Base-by-base conservation (phyloP, 75 land plant genomes). In the Cryptomeria japonica region DNA sequence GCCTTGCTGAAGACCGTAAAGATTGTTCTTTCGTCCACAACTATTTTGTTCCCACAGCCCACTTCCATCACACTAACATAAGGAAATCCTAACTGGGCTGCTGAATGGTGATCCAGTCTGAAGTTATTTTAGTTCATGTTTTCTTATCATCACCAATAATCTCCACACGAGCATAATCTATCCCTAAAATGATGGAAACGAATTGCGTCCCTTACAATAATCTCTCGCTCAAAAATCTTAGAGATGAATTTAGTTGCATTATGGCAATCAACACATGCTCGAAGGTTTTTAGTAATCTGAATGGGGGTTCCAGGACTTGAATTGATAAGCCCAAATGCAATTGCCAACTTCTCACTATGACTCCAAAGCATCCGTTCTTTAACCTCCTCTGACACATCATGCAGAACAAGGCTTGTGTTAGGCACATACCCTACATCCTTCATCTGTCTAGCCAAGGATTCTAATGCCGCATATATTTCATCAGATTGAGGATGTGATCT, bases 261-360 rank as follows among this genome's bases (percentile, higher is more conserved):
- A 28, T 87, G 87, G 44, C 87, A 87, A 31, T 87, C 87, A 70
- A 38, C 37, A 77, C 87, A 87, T 39, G 49, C 49, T 73, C 87
- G 22, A 70, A 87, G 84, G 47, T 84, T 87, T 39, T 87, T 87
- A 1, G 42, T 87, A 9, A 87, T 36, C n/a, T 86, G 39, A 39
- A 87, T 87, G 34, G 87, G 70, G 19, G 39, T 87, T 9, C 87
- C 87, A 19, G 38, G 86, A 56, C 72, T 34, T 25, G 76, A 37
- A 56, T 56, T 85, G 73, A 64, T 64, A 41, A 85, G 86, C 16
- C 80, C 86, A 85, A 85, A 87, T 38, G 87, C 36, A 37, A 87
- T 87, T 38, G 87, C 87, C 86, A 73, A 46, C 84, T 44, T 87
- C 32, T 87, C 87, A 87, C 87, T 73, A 85, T 87, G 87, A 22